Conservation (phyloP, 768 basidiomycete genomes). For the Auricularia sp. region DNA sequence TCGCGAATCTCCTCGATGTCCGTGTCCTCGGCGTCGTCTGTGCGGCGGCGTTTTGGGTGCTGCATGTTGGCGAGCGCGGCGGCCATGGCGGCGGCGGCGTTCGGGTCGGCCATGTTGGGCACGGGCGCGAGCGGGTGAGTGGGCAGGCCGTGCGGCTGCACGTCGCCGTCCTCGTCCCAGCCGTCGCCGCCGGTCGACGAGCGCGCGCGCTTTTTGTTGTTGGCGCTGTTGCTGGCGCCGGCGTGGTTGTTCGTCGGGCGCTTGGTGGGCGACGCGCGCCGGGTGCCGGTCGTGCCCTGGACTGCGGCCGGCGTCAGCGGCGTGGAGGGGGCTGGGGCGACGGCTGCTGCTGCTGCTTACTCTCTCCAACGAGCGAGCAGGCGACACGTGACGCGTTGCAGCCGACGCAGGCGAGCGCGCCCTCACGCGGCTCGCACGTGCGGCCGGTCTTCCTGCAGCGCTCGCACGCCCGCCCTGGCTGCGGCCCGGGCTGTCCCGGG, state of each 20-base stretch:
- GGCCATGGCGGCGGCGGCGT: not conserved
- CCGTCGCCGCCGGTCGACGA: not conserved
- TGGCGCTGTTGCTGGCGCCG: not conserved
- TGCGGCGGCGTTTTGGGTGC: not conserved
- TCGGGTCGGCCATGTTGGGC: too few relatives aligned
- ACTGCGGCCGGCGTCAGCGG: not conserved
- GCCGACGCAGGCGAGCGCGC: not conserved
- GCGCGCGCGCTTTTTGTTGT: not conserved
- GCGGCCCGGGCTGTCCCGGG: not conserved
- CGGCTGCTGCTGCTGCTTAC: not conserved
- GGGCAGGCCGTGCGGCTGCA: not conserved
- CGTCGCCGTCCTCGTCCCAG: not conserved
- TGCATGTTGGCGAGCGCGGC: not conserved
- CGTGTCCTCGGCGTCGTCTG: not conserved
- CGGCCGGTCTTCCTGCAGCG: conserved; percentile 1
- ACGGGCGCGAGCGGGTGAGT: not conserved
- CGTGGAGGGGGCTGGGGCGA: too few relatives aligned
- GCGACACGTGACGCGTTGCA: conserved; percentile 1
- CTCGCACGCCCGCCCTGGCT: not conserved
- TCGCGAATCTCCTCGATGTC: conserved; percentile 1
- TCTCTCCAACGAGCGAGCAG: conserved; percentile 1
- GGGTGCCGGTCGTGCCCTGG: conserved; percentile 1
- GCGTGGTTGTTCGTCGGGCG: not conserved
- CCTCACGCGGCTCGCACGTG: conserved; percentile 1
- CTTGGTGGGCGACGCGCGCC: not conserved